Evolutionary conservation across 352 stramenopile genomes (phyloP), one percentile per base, ranked within the genome.

Genomic region (Pythium monospermum): DNA sequence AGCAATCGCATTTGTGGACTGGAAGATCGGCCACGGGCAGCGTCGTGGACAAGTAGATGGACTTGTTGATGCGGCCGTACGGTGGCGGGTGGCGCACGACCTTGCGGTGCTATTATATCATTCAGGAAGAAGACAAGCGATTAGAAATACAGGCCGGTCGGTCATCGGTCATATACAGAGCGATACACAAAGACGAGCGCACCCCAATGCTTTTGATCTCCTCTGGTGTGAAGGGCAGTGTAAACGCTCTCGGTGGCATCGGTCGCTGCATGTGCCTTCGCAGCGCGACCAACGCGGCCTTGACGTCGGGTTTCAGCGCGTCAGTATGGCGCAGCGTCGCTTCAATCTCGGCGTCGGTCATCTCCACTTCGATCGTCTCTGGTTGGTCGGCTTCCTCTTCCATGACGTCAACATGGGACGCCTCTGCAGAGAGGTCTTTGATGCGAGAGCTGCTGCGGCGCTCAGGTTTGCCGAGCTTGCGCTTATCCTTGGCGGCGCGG

Each of bases 1-100:
- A 83, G 55, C 81, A 92, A 49, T 83, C 76, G 62, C 81, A 92
- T 35, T 88, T 88, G 58, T 86, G 80, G 43, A 87, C 73, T 3
- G 73, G 71, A 30, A 85, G 55, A 45, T 79, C 70, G 1, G 71
- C 74, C 16, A 69, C 49, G 6, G 78, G 76, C 40, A 81, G 64
- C 21, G 63, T 78, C 15, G 68, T 80, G n/a, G 72, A 80, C 18
- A 90, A 59, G 49, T 88, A 85, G 31, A 92, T 76, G 37, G 78
- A 88, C 55, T 85, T 85, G 57, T 40, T 66, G 48, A 87, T 87
- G 46, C 74, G 81, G 6, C 71, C 68, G 40, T 82, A 92, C 16
- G 66, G 68, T 6, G 76, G 76, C 13, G 81, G 81, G 1, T 74
- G 63, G 10, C 73, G 69, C 50, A 69, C 61, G 15, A 71, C 46